Base-by-base conservation (phyloP, 371 early-diverging fungal species). In the Lichtheimia ramosa region DNA sequence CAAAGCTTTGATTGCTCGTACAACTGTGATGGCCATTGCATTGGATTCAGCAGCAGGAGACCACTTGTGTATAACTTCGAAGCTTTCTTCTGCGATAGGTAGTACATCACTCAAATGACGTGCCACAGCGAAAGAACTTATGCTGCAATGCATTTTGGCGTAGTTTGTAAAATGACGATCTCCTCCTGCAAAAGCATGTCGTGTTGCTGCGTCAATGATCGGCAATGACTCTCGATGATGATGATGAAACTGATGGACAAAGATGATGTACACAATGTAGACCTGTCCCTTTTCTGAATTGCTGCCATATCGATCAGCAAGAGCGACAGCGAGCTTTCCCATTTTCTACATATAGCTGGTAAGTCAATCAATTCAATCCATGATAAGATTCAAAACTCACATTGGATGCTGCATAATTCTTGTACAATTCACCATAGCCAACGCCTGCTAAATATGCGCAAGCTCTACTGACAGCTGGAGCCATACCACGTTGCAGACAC, bases 141-240 rank as follows among this genome's bases (percentile, higher is more conserved):
- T 61, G 3, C 58, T 73, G 2, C 70, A 55, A 23, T 74, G 76
- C 1, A 79, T 6, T 14, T 68, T 70, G 0, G 64, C 39, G 27
- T 69, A 74, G 1, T 73, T 65, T 7, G 62, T 62, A 54, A 73
- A 79, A 23, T 75, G 73, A 39, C 76, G 71, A 51, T 79, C 79
- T 21, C 79, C 79, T 2, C 72, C 66, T 0, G 65, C 23, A 4
- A 51, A 43, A 16, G 51, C 64, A 16, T 54, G 51, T 8, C 64
- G 52, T 52, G 62, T 16, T 8, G 51, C 58, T 0, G 65, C 40
- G 5, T 58, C 46, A 25, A 52, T 62, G n/a, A 49, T 51, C 5
- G 64, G 58, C 0, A 70, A 40, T 2, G 56, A 50, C 12, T 79
- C 72, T 20, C 53, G 49, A 3, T 64, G 20, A 46, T 75, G 76